Conservation (phyloP, 441 rosid genomes). For the Pelargonium fulgidum region DNA sequence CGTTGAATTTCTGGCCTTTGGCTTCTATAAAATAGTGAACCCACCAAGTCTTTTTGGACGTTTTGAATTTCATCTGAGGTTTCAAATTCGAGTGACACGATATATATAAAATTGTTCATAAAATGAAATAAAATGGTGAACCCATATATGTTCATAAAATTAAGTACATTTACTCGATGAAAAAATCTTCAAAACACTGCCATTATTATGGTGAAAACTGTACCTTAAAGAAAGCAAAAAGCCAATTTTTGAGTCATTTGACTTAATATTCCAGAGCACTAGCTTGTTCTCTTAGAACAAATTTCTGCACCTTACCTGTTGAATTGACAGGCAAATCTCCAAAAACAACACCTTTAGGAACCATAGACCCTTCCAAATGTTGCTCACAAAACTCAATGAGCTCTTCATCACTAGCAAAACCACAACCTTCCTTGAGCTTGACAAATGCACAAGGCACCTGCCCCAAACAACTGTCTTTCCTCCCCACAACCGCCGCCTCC, state of each 20-base stretch:
- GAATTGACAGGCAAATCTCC: slow-evolving; percentile 46
- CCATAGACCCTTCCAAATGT: slow-evolving; percentile 30
- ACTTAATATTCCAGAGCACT: slow-evolving; percentile 13
- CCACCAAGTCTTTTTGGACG: no score
- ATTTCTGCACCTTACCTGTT: slow-evolving; percentile 50
- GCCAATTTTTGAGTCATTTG: neutral
- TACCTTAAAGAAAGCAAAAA: no score
- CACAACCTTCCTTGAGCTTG: slow-evolving; percentile 36
- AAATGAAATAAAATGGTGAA: no score
- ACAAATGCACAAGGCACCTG: slow-evolving; percentile 46
- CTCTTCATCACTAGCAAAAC: slow-evolving; percentile 25
- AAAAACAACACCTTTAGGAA: slow-evolving; percentile 32
- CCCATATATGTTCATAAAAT: no score
- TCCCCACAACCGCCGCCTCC: slow-evolving; percentile 50
- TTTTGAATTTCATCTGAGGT: no score
- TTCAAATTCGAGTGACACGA: no score
- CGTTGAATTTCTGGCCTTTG: no score
- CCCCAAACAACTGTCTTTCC: slow-evolving; percentile 18
- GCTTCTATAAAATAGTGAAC: no score
- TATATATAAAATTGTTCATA: no score
- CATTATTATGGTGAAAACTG: no score
- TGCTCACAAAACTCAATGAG: slow-evolving; percentile 33
- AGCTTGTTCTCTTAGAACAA: slow-evolving; percentile 33
- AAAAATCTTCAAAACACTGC: no score
- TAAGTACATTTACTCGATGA: no score